A percentile compares a stretch with the other conserved stretches of the same genome.
Evolutionary conservation across 768 basidiomycete species (phyloP).

Genomic region (Suillus weaverae): DNA sequence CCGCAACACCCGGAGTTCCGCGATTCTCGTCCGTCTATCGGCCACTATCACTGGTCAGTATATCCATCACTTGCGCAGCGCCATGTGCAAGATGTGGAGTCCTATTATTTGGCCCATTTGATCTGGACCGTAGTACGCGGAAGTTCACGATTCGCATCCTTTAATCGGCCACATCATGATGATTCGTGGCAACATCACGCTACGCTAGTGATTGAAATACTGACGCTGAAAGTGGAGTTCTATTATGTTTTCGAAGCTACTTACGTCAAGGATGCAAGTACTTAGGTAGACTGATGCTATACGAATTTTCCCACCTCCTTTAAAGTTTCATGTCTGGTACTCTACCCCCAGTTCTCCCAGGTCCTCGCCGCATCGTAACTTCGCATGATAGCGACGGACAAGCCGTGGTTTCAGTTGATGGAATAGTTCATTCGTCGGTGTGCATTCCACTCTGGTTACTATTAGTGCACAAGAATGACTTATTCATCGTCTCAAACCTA

Average conservation of each 20-base stretch:
- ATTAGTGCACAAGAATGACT: too few species aligned
- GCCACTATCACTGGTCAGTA: neutral
- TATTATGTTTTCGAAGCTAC: neutral
- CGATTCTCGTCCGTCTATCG: neutral
- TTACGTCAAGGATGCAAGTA: neutral
- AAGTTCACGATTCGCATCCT: neutral
- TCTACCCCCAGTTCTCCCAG: conserved; percentile 31
- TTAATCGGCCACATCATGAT: neutral
- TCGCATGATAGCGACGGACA: conserved; percentile 44
- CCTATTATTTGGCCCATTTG: neutral
- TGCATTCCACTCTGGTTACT: conserved; percentile 27
- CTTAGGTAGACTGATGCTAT: neutral
- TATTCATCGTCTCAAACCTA: neutral
- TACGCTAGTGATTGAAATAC: neutral
- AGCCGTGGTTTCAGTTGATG: conserved; percentile 42
- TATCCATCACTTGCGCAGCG: neutral
- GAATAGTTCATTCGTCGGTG: conserved; percentile 23
- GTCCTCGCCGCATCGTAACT: conserved; percentile 53
- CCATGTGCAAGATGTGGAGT: neutral
- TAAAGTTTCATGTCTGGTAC: neutral
- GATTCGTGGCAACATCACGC: neutral
- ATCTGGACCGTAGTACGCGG: neutral
- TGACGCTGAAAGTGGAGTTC: neutral
- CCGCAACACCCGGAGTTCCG: neutral
- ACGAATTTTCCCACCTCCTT: neutral